Conservation (phyloP, 163 green algal genomes). For the Volvox carteri region DNA sequence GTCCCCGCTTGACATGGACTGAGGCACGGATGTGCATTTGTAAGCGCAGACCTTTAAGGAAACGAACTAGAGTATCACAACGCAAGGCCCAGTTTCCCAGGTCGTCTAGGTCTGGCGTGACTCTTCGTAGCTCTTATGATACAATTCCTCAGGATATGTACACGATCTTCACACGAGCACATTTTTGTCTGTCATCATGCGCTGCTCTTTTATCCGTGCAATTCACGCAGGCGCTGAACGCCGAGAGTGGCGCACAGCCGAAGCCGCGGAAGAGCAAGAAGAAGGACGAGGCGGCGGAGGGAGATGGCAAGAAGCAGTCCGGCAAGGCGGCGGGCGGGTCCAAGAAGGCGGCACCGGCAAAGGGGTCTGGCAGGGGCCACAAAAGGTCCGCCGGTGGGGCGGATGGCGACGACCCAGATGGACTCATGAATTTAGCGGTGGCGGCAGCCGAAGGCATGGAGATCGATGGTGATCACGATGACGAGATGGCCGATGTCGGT, state of each 20-base stretch:
- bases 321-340: conserved; percentile 1
- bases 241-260: conserved; percentile 41
- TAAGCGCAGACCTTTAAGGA: too few relatives aligned
- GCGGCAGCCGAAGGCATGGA: conserved; percentile 37
- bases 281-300: not conserved
- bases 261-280: conserved; percentile 50
- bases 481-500: not conserved
- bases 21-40: too few relatives aligned
- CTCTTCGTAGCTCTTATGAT: too few relatives aligned
- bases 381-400: not conserved
- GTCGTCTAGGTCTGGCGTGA: too few relatives aligned
- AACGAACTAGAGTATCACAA: too few relatives aligned
- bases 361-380: not conserved
- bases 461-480: conserved; percentile 19
- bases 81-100: too few relatives aligned
- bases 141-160: too few relatives aligned
- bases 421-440: not conserved
- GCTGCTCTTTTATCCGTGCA: too few relatives aligned
- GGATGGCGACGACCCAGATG: not conserved
- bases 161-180: too few relatives aligned
- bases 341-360: not conserved
- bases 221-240: conserved; percentile 27
- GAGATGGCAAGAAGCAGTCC: not conserved
- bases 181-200: too few relatives aligned
- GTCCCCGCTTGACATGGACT: too few relatives aligned